Conservation (phyloP, 306 rosid species). For the Corylus avellana region DNA sequence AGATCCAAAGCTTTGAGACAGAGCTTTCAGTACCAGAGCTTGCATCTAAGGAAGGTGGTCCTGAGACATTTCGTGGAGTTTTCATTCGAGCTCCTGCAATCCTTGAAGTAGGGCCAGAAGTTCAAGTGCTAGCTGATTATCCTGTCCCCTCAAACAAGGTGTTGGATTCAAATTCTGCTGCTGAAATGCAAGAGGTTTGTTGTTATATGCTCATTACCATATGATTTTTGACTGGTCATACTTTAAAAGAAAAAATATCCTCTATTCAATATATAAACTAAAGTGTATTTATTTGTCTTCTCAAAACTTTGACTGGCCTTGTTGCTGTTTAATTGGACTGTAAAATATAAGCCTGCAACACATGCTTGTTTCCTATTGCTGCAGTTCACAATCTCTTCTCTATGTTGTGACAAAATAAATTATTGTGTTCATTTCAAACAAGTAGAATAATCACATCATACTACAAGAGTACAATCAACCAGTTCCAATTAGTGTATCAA, state of each 20-base stretch:
- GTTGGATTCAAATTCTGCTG: slow-evolving; percentile 38
- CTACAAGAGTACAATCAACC: neutral
- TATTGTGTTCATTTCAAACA: too few species aligned
- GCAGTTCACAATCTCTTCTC: neutral
- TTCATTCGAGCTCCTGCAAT: slow-evolving; percentile 98
- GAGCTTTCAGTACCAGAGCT: slow-evolving; percentile 76
- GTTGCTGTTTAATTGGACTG: neutral
- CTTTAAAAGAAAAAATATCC: neutral
- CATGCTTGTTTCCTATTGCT: neutral
- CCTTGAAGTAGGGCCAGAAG: slow-evolving; percentile 87
- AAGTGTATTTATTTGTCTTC: neutral
- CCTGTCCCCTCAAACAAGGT: slow-evolving; percentile 42
- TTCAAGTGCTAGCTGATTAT: slow-evolving; percentile 77
- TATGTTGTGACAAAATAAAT: neutral
- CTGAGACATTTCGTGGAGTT: slow-evolving; percentile 81
- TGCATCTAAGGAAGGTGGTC: slow-evolving; percentile 80
- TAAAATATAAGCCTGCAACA: neutral
- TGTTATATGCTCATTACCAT: slow-evolving; percentile 6
- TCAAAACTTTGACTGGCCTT: neutral
- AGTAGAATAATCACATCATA: neutral
- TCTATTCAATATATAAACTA: neutral
- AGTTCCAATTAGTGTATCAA: neutral
- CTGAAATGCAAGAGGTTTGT: slow-evolving; percentile 58
- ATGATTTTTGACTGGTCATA: neutral
- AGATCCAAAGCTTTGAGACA: slow-evolving; percentile 91